Percentiles rank a stretch among this genome's conserved stretches.
phyloP scores from a whole-genome alignment of 306 rosid genomes.

The Fragaria nilgerrensis region DNA sequence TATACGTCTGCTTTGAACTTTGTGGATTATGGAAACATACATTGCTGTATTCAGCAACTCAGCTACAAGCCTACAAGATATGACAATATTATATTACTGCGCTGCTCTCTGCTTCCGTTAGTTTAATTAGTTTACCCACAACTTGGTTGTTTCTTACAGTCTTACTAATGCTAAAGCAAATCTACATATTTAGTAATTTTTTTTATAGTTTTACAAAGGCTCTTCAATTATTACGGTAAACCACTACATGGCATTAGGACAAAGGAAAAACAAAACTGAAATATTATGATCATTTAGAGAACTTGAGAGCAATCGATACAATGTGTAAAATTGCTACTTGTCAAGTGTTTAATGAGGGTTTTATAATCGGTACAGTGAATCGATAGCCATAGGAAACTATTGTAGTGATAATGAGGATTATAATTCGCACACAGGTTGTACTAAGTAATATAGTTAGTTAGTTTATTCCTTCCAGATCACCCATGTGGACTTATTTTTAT shows the following conservation, averaged over 20 bases:
- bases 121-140: neutral
- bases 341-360: neutral
- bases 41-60: neutral
- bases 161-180: neutral
- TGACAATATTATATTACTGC: neutral
- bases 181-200: neutral
- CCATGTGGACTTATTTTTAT: neutral
- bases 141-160: neutral
- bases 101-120: neutral
- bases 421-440: neutral
- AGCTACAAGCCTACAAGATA: neutral
- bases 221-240: neutral
- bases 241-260: neutral
- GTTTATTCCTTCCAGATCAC: neutral
- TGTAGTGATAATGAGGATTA: neutral
- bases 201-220: neutral
- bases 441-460: neutral
- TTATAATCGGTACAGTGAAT: neutral
- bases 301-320: neutral
- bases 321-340: neutral
- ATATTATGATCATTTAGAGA: neutral
- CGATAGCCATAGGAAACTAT: neutral
- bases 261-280: neutral
- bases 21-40: neutral
- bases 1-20: conserved; percentile 6